A percentile compares a stretch with the other conserved stretches of the same genome.
These are phyloP conservation scores for Orbilia oligospora DNA, from an alignment of 2,329 filamentous ascomycete species.

Conservation along the genomic window DNA sequence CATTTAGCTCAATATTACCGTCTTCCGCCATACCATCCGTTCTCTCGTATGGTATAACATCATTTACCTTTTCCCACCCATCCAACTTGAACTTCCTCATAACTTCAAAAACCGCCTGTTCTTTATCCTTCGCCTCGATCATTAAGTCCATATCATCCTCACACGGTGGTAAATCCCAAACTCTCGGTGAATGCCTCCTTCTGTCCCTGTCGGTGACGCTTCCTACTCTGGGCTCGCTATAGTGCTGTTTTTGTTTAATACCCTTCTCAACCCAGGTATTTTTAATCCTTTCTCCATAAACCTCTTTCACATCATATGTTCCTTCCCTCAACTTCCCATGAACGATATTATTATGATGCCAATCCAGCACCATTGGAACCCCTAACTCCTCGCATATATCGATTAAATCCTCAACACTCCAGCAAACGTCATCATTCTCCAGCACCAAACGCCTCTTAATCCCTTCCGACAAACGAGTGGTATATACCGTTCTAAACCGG, in stretches of 20 bases:
- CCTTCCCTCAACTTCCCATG: slow-evolving; percentile 84
- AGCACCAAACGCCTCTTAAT: slow-evolving; percentile 87
- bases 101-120: slow-evolving; percentile 93
- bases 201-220: slow-evolving; percentile 83
- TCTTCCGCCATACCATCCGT: slow-evolving; percentile 75
- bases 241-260: slow-evolving; percentile 97
- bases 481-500: slow-evolving; percentile 83
- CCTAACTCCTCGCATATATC: slow-evolving; percentile 94
- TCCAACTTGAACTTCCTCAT: slow-evolving; percentile 90
- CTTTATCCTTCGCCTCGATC: slow-evolving; percentile 99
- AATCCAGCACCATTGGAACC: slow-evolving; percentile 92
- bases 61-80: slow-evolving; percentile 74
- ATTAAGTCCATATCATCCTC: slow-evolving; percentile 90
- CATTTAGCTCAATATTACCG: slow-evolving; percentile 69
- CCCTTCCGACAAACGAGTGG: slow-evolving; percentile 73
- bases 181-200: slow-evolving; percentile 86
- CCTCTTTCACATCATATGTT: slow-evolving; percentile 80
- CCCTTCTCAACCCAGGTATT: slow-evolving; percentile 86
- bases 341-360: slow-evolving; percentile 94
- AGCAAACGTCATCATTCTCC: slow-evolving; percentile 94
- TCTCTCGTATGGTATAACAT: slow-evolving; percentile 80
- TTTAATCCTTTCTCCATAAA: slow-evolving; percentile 81
- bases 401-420: slow-evolving; percentile 91
- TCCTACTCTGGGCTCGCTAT: slow-evolving; percentile 83
- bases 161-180: slow-evolving; percentile 85